phyloP scores from a whole-genome alignment of 139 green algal genomes.

The Coelastrella sp. region DNA sequence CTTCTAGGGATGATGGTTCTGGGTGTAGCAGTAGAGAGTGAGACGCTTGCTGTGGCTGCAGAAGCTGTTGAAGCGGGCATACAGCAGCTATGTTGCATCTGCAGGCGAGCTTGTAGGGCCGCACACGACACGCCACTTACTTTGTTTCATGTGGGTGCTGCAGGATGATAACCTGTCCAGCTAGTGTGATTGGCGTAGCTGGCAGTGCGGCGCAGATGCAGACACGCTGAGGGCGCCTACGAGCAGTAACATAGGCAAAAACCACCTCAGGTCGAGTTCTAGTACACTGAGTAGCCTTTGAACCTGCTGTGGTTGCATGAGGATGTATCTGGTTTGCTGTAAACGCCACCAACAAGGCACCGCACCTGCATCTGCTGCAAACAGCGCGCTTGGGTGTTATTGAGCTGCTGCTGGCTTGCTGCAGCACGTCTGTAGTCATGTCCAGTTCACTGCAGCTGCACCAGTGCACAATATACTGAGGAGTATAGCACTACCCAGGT shows the following conservation, averaged over 20 bases:
- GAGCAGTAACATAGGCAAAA: no score
- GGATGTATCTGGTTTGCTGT: background rate
- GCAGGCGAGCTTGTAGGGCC: background rate
- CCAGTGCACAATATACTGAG: no score
- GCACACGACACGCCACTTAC: background rate
- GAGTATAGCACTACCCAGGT: no score
- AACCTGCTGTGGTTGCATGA: background rate
- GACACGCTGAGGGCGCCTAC: conserved; percentile 18
- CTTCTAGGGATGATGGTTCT: no score
- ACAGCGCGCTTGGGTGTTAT: background rate
- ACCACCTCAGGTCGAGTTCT: background rate
- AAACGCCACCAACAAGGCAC: no score
- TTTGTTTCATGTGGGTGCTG: conserved; percentile 34
- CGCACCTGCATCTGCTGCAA: background rate
- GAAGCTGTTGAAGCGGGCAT: background rate
- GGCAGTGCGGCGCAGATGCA: conserved; percentile 19
- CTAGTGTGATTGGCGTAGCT: background rate
- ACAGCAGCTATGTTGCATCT: background rate
- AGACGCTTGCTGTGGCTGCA: no score
- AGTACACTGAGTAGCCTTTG: background rate
- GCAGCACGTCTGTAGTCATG: background rate
- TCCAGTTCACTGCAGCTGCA: no score
- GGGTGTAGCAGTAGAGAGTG: no score
- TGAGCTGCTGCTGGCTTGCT: background rate
- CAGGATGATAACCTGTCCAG: conserved; percentile 14